Evolutionary conservation across 2,329 filamentous ascomycete genomes (phyloP).

Genomic region (Macrophomina tecta): DNA sequence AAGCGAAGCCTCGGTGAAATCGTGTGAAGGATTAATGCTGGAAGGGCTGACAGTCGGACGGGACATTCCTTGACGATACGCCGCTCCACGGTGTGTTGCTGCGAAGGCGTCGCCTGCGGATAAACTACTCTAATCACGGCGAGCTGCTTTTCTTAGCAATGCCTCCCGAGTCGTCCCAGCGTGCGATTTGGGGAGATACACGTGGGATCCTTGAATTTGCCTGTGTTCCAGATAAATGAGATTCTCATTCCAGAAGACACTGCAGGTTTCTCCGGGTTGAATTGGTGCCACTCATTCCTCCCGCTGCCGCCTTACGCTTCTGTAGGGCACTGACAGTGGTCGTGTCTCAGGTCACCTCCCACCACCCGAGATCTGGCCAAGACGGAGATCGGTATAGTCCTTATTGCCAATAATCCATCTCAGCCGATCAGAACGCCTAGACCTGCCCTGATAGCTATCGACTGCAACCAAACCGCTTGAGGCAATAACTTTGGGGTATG

Average conservation of each 20-base stretch:
- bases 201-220: slow-evolving; percentile 18
- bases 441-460: neutral
- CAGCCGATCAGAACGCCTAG: neutral
- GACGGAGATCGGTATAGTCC: slow-evolving; percentile 5
- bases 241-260: slow-evolving; percentile 20
- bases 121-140: slow-evolving; percentile 14
- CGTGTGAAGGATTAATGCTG: neutral
- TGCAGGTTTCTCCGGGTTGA: neutral
- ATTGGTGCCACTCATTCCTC: slow-evolving; percentile 6
- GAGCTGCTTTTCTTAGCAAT: slow-evolving; percentile 18
- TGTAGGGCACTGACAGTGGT: neutral
- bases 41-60: neutral
- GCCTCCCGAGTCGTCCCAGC: slow-evolving; percentile 13
- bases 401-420: neutral
- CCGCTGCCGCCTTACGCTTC: neutral
- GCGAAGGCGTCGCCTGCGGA: neutral
- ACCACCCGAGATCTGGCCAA: slow-evolving; percentile 15
- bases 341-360: slow-evolving; percentile 7
- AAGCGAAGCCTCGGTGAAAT: neutral
- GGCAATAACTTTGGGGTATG: neutral
- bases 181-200: slow-evolving; percentile 12
- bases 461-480: slow-evolving; percentile 6
- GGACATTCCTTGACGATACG: slow-evolving; percentile 9
- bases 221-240: slow-evolving; percentile 16
- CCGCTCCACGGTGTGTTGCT: neutral